Evolutionary conservation across 148 eudicot species (phyloP).

Genomic region (Drosera capensis): DNA sequence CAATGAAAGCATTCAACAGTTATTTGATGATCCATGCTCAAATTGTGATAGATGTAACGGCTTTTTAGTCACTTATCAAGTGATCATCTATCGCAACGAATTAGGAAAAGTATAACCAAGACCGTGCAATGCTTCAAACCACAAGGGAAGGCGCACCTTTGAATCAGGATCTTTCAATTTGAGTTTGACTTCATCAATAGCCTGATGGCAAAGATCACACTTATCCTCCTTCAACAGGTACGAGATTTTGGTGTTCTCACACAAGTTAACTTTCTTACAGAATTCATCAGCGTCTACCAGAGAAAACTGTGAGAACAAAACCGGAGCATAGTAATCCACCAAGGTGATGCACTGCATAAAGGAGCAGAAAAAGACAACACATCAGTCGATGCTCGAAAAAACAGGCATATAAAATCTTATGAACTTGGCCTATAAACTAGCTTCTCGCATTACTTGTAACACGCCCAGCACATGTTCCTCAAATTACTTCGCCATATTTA

Average conservation of each 20-base stretch:
- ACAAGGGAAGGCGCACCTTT: slow-evolving; percentile 63
- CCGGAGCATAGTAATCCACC: slow-evolving; percentile 69
- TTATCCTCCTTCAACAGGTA: slow-evolving; percentile 16
- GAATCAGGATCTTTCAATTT: slow-evolving; percentile 80
- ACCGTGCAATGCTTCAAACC: not conserved
- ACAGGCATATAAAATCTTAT: no score
- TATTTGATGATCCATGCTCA: no score
- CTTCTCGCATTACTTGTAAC: no score
- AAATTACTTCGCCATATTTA: no score
- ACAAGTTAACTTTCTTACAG: slow-evolving; percentile 48
- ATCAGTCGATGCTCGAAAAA: no score
- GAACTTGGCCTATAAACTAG: no score
- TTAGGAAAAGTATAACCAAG: not conserved
- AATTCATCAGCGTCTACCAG: slow-evolving; percentile 40
- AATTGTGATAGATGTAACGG: no score
- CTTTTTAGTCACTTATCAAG: no score
- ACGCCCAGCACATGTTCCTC: no score
- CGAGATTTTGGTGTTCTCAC: slow-evolving; percentile 20
- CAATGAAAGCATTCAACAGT: no score
- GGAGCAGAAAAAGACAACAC: no score
- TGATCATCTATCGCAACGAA: not conserved
- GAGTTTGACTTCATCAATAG: slow-evolving; percentile 35
- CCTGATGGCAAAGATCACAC: slow-evolving; percentile 52
- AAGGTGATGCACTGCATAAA: slow-evolving; percentile 60
- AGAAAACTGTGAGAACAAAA: slow-evolving; percentile 51